Evolutionary conservation across 2,329 filamentous ascomycete genomes (phyloP), one percentile per base, ranked within the genome.

Genomic region (Lecanicillium sp.): DNA sequence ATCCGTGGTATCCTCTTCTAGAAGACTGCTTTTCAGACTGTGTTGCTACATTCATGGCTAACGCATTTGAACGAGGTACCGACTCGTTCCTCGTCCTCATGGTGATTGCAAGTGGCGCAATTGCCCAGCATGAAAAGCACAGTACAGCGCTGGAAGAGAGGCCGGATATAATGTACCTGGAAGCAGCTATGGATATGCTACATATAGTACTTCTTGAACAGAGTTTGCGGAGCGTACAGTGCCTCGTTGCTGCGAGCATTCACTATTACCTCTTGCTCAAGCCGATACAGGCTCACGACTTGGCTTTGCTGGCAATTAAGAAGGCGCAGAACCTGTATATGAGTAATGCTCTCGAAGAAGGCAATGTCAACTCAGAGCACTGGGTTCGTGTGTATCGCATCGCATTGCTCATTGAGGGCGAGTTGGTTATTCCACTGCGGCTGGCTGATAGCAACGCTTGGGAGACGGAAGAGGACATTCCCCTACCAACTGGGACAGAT

Each of bases 281-380:
- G 30, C 54, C 53, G 11, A 53, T 51, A 30, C 52, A 57, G 34
- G 54, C 54, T 2, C 48, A 55, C 41, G 53, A 56, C 29, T 55
- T 54, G 32, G 47, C 46, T 25, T 32, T 54, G 34, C 48, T 55
- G 9, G 52, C 54, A 5, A 54, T 53, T 3, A 51, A 45, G 37
- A 55, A 54, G 41, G 48, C 51, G 9, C 52, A 55, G 37, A 54
- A 50, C 37, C 38, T 56, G 8, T 46, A 55, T 12, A 48, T 47
- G 33, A 46, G 25, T 30, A 37, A 14, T 38, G 29, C 34, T 8
- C 33, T 40, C 4, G 11, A 35, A 16, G 25, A 33, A 16, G 37
- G 42, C 7, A 25, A 25, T 25, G 22, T 25, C 7, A 25, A 25
- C 11, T 11, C 22, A 8, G 48, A 54, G 32, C 41, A 47, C 13